phyloP scores from a whole-genome alignment of 805 yeast genomes.

The Ogataea wickerhamii region DNA sequence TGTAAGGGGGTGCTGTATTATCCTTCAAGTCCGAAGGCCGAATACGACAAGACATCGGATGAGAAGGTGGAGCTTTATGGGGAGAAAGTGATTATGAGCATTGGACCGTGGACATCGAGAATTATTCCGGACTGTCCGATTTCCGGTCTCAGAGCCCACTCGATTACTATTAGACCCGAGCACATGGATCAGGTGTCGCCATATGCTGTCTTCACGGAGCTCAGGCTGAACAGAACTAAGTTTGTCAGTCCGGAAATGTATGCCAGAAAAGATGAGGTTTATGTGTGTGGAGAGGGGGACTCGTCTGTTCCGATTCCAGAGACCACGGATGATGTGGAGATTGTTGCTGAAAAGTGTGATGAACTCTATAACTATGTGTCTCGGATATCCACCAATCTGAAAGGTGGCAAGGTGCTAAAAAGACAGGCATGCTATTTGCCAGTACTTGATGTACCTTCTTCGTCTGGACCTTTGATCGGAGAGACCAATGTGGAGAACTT shows the following conservation, averaged over 20 bases:
- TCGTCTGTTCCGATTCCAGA: slow-evolving; percentile 88
- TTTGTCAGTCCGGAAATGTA: slow-evolving; percentile 91
- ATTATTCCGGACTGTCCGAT: slow-evolving; percentile 91
- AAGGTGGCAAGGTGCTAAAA: slow-evolving; percentile 69
- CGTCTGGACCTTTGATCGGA: slow-evolving; percentile 92
- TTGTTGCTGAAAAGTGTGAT: slow-evolving; percentile 83
- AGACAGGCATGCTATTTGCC: slow-evolving; percentile 96
- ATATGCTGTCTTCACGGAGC: slow-evolving; percentile 89
- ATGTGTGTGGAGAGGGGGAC: slow-evolving; percentile 97
- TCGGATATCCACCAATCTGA: slow-evolving; percentile 63
- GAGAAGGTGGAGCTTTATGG: slow-evolving; percentile 50
- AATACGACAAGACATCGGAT: slow-evolving; percentile 28
- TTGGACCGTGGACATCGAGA: slow-evolving; percentile 97
- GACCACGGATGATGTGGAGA: slow-evolving; percentile 89
- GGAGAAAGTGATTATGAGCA: slow-evolving; percentile 76
- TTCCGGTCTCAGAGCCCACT: slow-evolving; percentile 90
- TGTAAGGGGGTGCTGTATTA: slow-evolving; percentile 71
- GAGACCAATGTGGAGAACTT: slow-evolving; percentile 82
- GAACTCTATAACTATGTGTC: slow-evolving; percentile 80
- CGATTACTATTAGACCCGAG: slow-evolving; percentile 84
- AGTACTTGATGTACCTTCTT: slow-evolving; percentile 86
- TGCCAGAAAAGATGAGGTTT: slow-evolving; percentile 92
- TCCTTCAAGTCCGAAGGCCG: slow-evolving; percentile 36
- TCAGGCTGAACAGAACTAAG: slow-evolving; percentile 60
- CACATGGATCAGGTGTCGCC: slow-evolving; percentile 74